phyloP scores from a whole-genome alignment of 2,329 filamentous ascomycete species.

The Elsinoe necatrix region DNA sequence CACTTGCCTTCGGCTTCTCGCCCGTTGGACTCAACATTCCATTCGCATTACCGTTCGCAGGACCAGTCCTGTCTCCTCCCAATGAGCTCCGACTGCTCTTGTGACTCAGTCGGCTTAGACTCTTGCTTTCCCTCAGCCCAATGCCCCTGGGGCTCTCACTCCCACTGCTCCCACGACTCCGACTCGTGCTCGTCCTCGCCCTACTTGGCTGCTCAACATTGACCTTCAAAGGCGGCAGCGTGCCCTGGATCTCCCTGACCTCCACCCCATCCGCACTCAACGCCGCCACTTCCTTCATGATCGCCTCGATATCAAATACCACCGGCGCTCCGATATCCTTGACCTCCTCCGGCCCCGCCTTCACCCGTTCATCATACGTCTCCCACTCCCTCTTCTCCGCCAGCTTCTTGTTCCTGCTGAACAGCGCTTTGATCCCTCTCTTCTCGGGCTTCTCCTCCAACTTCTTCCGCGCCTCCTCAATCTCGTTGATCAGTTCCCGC shows the following conservation, averaged over 20 bases:
- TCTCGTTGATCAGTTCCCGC: constrained; percentile 88
- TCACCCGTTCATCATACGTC: constrained; percentile 68
- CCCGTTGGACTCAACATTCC: constrained; percentile 22
- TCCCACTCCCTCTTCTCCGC: constrained; percentile 84
- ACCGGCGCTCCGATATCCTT: constrained; percentile 47
- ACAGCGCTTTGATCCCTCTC: constrained; percentile 61
- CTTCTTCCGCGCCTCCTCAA: constrained; percentile 84
- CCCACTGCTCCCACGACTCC: constrained; percentile 3
- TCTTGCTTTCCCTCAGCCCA: constrained; percentile 27
- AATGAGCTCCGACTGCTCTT: constrained; percentile 11
- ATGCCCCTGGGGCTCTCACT: constrained; percentile 35
- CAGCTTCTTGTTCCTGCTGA: constrained; percentile 70
- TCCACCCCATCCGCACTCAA: constrained; percentile 67
- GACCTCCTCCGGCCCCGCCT: constrained; percentile 42
- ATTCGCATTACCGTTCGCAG: constrained; percentile 16
- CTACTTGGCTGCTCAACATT: constrained; percentile 24
- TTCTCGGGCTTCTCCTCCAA: constrained; percentile 69
- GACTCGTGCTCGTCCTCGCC: constrained; percentile 7
- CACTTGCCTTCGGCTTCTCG: constrained; percentile 20
- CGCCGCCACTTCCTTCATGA: constrained; percentile 60
- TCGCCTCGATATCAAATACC: constrained; percentile 92
- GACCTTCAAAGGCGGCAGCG: constrained; percentile 82
- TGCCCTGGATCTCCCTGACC: constrained; percentile 80
- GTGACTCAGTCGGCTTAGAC: constrained; percentile 27
- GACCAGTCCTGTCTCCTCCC: background rate